Conservation (phyloP, 1,139 yeast genomes). For the Suhomyces yuchorum region DNA sequence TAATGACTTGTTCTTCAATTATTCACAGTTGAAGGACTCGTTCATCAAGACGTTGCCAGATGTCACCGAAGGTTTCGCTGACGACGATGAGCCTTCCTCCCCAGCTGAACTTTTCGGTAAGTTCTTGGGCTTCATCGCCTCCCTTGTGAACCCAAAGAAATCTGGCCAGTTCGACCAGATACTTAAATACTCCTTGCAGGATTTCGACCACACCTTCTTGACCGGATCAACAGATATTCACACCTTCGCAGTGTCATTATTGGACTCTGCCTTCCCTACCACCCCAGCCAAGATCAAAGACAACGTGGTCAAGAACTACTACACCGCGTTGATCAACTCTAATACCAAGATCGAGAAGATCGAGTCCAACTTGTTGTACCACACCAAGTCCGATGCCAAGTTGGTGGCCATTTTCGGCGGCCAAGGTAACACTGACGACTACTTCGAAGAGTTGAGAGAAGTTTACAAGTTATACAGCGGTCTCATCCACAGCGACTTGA, state of each 20-base stretch:
- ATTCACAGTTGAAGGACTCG: constrained; percentile 86
- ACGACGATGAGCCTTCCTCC: constrained; percentile 86
- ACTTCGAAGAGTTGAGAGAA: constrained; percentile 94
- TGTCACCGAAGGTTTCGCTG: constrained; percentile 81
- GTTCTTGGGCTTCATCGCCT: constrained; percentile 79
- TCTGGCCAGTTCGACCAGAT: constrained; percentile 63
- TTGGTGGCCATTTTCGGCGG: constrained; percentile 94
- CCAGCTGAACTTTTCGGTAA: constrained; percentile 84
- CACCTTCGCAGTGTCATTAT: constrained; percentile 75
- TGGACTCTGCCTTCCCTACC: constrained; percentile 58
- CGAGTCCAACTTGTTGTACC: constrained; percentile 54
- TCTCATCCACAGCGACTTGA: constrained; percentile 64
- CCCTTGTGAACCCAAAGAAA: constrained; percentile 48
- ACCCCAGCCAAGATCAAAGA: constrained; percentile 69
- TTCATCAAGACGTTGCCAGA: constrained; percentile 77
- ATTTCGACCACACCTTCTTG: constrained; percentile 81
- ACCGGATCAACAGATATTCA: constrained; percentile 69
- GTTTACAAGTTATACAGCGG: constrained; percentile 76
- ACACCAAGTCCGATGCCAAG: constrained; percentile 49
- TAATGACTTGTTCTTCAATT: constrained; percentile 72
- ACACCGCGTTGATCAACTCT: constrained; percentile 61
- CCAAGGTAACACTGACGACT: constrained; percentile 97
- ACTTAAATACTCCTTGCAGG: constrained; percentile 67
- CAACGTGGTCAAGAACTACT: constrained; percentile 69
- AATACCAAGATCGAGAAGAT: constrained; percentile 27